Percentiles rank a stretch among this genome's conserved stretches.
phyloP scores from a whole-genome alignment of 306 rosid genomes.

The Quercus alba region DNA sequence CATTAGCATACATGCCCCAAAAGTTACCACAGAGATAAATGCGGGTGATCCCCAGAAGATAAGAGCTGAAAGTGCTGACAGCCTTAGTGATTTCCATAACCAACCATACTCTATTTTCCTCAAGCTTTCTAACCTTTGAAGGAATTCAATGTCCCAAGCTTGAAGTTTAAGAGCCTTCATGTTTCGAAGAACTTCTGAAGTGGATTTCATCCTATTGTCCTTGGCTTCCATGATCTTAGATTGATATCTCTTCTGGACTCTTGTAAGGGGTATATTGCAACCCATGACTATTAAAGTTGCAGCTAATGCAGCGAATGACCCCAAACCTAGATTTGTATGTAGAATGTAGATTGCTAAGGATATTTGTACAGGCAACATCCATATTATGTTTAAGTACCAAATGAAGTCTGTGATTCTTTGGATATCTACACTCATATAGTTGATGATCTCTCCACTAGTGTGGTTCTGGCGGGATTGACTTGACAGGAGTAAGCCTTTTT shows the following conservation, averaged over 20 bases:
- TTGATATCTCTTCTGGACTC: slow-evolving; percentile 75
- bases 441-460: slow-evolving; percentile 84
- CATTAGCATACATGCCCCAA: slow-evolving; percentile 68
- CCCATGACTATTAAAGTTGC: slow-evolving; percentile 76
- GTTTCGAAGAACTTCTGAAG: slow-evolving; percentile 77
- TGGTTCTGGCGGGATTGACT: slow-evolving; percentile 74
- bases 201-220: slow-evolving; percentile 84
- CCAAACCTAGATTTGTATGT: slow-evolving; percentile 74
- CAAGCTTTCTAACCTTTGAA: slow-evolving; percentile 49
- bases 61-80: slow-evolving; percentile 50
- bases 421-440: slow-evolving; percentile 93
- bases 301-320: slow-evolving; percentile 65
- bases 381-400: slow-evolving; percentile 71
- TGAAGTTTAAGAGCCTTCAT: slow-evolving; percentile 90
- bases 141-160: slow-evolving; percentile 87
- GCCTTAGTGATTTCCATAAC: slow-evolving; percentile 66
- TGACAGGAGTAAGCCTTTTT: slow-evolving; percentile 71
- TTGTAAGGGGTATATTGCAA: slow-evolving; percentile 76
- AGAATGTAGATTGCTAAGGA: slow-evolving; percentile 73
- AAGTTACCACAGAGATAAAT: slow-evolving; percentile 77
- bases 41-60: slow-evolving; percentile 94
- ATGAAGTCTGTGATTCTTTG: slow-evolving; percentile 86
- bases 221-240: slow-evolving; percentile 87
- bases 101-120: slow-evolving; percentile 63
- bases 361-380: slow-evolving; percentile 94